Evolutionary conservation across 2,329 filamentous ascomycete genomes (phyloP).

Genomic region (Trichophyton rubrum): DNA sequence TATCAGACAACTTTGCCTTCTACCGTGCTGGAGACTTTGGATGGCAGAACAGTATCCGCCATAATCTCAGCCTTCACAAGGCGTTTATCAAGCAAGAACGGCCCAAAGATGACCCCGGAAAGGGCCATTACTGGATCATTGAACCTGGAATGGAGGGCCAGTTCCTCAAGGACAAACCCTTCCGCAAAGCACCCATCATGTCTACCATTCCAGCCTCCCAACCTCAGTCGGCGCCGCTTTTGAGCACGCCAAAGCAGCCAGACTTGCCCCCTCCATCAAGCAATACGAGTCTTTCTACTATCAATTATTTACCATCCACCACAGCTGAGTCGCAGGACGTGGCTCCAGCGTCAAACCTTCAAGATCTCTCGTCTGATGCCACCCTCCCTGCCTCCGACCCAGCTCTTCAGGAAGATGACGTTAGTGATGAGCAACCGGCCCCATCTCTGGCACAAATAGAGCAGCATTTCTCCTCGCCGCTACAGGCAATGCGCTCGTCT

Average conservation of each 20-base stretch:
- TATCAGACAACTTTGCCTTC: conserved; percentile 84
- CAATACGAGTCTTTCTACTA: conserved; percentile 7
- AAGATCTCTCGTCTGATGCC: conserved; percentile 62
- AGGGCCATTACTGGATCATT: conserved; percentile 96
- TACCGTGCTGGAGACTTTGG: conserved; percentile 75
- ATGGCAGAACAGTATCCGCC: conserved; percentile 98
- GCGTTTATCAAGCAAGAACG: conserved; percentile 91
- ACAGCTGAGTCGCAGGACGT: conserved; percentile 7
- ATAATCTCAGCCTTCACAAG: conserved; percentile 95
- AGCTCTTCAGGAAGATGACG: conserved; percentile 45
- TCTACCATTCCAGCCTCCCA: conserved; percentile 26
- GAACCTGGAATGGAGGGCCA: conserved; percentile 76
- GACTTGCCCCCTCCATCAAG: conserved; percentile 10
- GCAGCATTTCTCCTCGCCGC: conserved; percentile 31
- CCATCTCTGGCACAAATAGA: conserved; percentile 4
- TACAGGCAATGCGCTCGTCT: conserved; percentile 67
- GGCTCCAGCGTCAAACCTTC: conserved; percentile 16
- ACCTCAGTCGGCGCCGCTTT: neutral
- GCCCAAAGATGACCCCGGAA: conserved; percentile 92
- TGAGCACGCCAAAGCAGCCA: conserved; percentile 4
- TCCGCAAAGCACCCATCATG: conserved; percentile 32
- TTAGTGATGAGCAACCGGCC: conserved; percentile 32
- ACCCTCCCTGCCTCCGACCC: conserved; percentile 62
- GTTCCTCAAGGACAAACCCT: conserved; percentile 77
- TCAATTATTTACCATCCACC: conserved; percentile 8